Base-by-base conservation (phyloP, 148 eudicot genomes). In the Amaranthus hypochondriacus region DNA sequence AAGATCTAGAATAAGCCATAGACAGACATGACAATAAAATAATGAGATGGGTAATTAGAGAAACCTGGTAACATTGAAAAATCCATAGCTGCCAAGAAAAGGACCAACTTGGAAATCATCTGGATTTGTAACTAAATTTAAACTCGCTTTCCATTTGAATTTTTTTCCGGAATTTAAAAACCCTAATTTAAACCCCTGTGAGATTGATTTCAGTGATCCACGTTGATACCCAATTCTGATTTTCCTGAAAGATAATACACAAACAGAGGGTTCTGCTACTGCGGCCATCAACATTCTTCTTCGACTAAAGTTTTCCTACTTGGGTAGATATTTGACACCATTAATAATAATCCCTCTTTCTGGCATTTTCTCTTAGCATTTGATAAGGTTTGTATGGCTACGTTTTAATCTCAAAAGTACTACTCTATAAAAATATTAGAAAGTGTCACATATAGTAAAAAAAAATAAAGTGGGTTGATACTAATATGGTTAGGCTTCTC, bases 51-150 rank as follows among this genome's bases (percentile, higher is more conserved):
- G 47, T 51, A 56, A 48, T 57, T 57, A 54, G 9, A 55, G 9
- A 28, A 11, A 92, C 92, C 91, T 90, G 57, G 99, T 95, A 69
- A 95, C 76, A 72, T 90, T 95, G 79, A 95, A 87, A 81, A 95
- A 95, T 53, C 99, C 99, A 68, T 95, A 95, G 73, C 87, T 92
- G 44, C 96, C 99, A 60, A 95, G 78, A 13, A 87, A 86, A 72
- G 84, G 85, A 44, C 97, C 97, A 66, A 95, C 99, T 82, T 95
- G 86, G 69, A 95, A 95, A 28, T 88, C 82, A 48, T 86, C 85
- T 12, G 97, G 82, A 83, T 84, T 80, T 0, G 85, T 88, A 47
- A 95, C 87, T 11, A 80, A 68, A 71, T 56, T 77, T 43, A 89
- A 69, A 48, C 75, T 78, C 50, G 90, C 88, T 67, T 73, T 87